Conservation (phyloP, 805 yeast genomes). For the Schwanniomyces sp. region DNA sequence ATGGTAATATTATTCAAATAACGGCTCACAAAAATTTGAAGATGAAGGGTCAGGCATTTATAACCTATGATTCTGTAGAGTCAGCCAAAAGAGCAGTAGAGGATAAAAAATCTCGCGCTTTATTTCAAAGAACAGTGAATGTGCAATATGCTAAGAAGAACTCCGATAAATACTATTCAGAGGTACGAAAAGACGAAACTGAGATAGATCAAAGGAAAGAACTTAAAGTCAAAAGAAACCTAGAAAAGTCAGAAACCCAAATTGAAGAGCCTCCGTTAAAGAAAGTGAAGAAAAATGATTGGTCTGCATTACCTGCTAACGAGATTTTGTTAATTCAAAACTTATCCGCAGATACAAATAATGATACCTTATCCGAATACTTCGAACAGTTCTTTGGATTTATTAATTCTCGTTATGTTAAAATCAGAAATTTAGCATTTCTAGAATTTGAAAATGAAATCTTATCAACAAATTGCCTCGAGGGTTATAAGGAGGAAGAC, state of each 20-base stretch:
- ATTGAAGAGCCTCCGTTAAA: slow-evolving; percentile 9
- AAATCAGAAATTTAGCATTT: slow-evolving; percentile 70
- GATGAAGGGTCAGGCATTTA: slow-evolving; percentile 82
- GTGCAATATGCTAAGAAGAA: slow-evolving; percentile 43
- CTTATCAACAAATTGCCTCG: slow-evolving; percentile 43
- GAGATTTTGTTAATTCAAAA: slow-evolving; percentile 66
- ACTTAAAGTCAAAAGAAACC: slow-evolving; percentile 7
- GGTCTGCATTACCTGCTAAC: slow-evolving; percentile 60
- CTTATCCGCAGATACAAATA: slow-evolving; percentile 46
- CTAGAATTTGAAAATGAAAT: slow-evolving; percentile 67
- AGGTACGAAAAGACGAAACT: slow-evolving; percentile 15
- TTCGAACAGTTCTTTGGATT: slow-evolving; percentile 62
- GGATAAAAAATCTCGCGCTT: slow-evolving; percentile 35
- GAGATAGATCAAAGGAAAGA: slow-evolving; percentile 16
- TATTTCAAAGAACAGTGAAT: slow-evolving; percentile 50
- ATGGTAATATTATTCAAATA: slow-evolving; percentile 50
- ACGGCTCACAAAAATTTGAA: slow-evolving; percentile 60
- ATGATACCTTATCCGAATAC: slow-evolving; percentile 31
- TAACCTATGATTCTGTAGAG: slow-evolving; percentile 48
- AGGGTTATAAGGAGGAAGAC: slow-evolving; percentile 7
- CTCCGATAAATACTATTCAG: slow-evolving; percentile 37
- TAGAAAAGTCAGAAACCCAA: slow-evolving; percentile 7
- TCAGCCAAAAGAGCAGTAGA: slow-evolving; percentile 48
- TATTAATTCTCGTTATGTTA: slow-evolving; percentile 63
- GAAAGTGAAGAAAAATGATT: slow-evolving; percentile 16